Evolutionary conservation across 768 basidiomycete species (phyloP).

Genomic region (Rhodotorula taiwanensis): DNA sequence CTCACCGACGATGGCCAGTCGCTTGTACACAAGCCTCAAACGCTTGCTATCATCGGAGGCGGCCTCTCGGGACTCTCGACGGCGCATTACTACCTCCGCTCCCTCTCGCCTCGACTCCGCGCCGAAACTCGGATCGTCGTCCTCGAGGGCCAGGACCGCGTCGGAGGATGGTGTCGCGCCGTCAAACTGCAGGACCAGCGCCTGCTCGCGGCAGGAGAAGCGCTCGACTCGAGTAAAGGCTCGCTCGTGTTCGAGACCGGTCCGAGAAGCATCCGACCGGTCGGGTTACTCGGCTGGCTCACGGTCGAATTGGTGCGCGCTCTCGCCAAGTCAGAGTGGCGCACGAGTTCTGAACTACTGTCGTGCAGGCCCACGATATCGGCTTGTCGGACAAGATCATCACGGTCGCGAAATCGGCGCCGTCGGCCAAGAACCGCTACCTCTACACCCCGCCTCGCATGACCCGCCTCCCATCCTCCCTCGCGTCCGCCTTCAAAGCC

Average conservation of each 20-base stretch:
- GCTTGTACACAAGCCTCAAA: too few species aligned
- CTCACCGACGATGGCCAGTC: too few species aligned
- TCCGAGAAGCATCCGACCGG: slow-evolving; percentile 76
- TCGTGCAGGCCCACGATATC: slow-evolving; percentile 66
- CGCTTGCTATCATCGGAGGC: slow-evolving; percentile 64
- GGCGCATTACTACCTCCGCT: slow-evolving; percentile 66
- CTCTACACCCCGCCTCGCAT: slow-evolving; percentile 57
- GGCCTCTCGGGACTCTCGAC: slow-evolving; percentile 75
- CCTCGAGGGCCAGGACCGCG: slow-evolving; percentile 57
- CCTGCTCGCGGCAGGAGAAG: slow-evolving; percentile 35
- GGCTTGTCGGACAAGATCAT: slow-evolving; percentile 57
- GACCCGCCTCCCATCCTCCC: slow-evolving; percentile 49
- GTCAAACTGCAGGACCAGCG: slow-evolving; percentile 45
- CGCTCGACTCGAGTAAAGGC: slow-evolving; percentile 19
- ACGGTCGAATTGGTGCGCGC: slow-evolving; percentile 70
- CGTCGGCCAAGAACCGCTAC: slow-evolving; percentile 71
- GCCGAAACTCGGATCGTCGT: slow-evolving; percentile 53
- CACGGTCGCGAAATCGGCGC: slow-evolving; percentile 59
- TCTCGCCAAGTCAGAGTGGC: slow-evolving; percentile 14
- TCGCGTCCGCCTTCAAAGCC: slow-evolving; percentile 46
- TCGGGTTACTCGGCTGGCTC: slow-evolving; percentile 53
- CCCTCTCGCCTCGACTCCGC: slow-evolving; percentile 50
- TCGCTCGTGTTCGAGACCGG: slow-evolving; percentile 70
- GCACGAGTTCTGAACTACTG: neutral
- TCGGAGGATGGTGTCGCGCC: slow-evolving; percentile 83